A percentile compares a stretch with the other conserved stretches of the same genome.
Evolutionary conservation across 2,329 filamentous ascomycete species (phyloP).

Genomic region (Trichoderma lentiforme): DNA sequence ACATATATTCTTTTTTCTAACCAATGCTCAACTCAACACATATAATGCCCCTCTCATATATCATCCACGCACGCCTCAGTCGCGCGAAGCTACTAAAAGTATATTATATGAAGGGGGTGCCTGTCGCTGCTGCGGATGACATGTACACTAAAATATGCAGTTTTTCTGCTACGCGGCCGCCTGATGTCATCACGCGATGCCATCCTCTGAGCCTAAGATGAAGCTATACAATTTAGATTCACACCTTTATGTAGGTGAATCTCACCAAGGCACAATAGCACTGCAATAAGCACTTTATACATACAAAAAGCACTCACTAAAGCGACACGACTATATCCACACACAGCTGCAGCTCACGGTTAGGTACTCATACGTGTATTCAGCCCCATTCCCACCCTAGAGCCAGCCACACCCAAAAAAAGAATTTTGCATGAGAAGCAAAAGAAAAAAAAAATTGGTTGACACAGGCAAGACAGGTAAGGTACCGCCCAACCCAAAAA

Average conservation of each 20-base stretch:
- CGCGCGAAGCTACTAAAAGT: conserved; percentile 57
- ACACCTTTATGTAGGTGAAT: neutral
- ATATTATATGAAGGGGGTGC: conserved; percentile 59
- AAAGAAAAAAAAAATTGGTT: neutral
- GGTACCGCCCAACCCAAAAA: neutral
- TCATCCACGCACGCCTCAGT: conserved; percentile 59
- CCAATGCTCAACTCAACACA: conserved; percentile 51
- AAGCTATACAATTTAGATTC: neutral
- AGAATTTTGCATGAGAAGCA: neutral
- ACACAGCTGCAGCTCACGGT: neutral
- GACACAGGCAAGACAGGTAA: neutral
- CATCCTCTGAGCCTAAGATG: neutral
- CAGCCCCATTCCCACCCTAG: neutral
- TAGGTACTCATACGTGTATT: neutral
- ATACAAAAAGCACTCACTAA: neutral
- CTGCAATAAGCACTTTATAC: neutral
- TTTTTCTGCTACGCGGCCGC: conserved; percentile 60
- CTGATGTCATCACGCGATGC: neutral
- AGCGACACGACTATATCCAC: neutral
- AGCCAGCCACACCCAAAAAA: neutral
- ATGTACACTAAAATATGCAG: conserved; percentile 46
- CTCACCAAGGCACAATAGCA: neutral
- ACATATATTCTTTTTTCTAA: neutral
- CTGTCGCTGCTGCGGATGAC: conserved; percentile 52
- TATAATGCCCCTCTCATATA: conserved; percentile 55